These are phyloP conservation scores for Leucocoprinus leucothites DNA, from an alignment of 768 basidiomycete species.

Conservation along the genomic window DNA sequence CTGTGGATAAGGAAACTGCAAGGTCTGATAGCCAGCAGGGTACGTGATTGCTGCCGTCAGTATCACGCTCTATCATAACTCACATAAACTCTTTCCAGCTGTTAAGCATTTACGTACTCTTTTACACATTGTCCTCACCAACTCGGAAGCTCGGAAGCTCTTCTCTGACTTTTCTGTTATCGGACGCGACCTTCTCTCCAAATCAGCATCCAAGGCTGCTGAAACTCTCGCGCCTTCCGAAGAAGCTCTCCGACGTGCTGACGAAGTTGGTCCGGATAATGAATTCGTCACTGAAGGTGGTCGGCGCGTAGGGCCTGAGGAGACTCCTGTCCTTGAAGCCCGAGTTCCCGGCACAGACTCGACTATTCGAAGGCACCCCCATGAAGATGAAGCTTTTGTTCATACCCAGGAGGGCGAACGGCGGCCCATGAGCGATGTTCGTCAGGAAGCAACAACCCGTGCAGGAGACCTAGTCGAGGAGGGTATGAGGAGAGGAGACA, in stretches of 20 bases:
- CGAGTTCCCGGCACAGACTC: constrained; percentile 29
- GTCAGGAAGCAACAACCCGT: constrained; percentile 17
- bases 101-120: constrained; percentile 87
- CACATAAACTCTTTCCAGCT: constrained; percentile 38
- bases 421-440: constrained; percentile 22
- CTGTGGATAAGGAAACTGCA: constrained; percentile 55
- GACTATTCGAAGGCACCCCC: constrained; percentile 42
- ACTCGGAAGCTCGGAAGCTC: constrained; percentile 90
- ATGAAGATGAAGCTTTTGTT: constrained; percentile 37
- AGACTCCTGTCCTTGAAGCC: constrained; percentile 32
- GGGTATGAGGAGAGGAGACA: background rate
- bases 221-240: constrained; percentile 62
- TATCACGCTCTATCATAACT: background rate
- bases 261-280: constrained; percentile 66
- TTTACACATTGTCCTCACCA: constrained; percentile 82
- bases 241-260: constrained; percentile 58
- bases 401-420: constrained; percentile 31
- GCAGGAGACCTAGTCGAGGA: constrained; percentile 13
- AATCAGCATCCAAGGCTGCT: constrained; percentile 68
- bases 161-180: constrained; percentile 74
- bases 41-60: constrained; percentile 14
- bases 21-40: constrained; percentile 65
- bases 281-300: constrained; percentile 57
- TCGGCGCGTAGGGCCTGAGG: constrained; percentile 24
- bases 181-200: constrained; percentile 82